Percentiles rank a stretch among this genome's conserved stretches.
Evolutionary conservation across 2,329 filamentous ascomycete genomes (phyloP).

Genomic region (Neoscytalidium dimidiatum): DNA sequence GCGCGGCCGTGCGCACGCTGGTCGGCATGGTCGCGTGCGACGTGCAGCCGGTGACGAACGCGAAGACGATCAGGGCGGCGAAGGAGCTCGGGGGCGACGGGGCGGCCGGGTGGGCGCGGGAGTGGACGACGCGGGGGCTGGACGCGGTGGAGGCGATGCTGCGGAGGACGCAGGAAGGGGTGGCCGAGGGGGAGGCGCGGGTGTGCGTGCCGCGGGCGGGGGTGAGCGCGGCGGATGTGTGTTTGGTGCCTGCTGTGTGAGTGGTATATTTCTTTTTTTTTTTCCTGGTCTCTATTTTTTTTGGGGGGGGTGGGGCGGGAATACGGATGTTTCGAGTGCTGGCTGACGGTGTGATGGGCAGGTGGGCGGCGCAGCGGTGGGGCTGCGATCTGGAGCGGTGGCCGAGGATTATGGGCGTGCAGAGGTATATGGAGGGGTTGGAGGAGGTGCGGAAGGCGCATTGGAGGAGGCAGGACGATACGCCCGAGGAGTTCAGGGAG

Average conservation of each 20-base stretch:
- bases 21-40: slow-evolving; percentile 58
- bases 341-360: neutral
- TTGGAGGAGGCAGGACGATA: slow-evolving; percentile 59
- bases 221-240: slow-evolving; percentile 61
- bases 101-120: slow-evolving; percentile 54
- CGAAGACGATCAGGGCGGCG: slow-evolving; percentile 55
- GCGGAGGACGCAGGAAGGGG: slow-evolving; percentile 20
- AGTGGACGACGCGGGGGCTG: slow-evolving; percentile 56
- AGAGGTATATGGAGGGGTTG: slow-evolving; percentile 48
- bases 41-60: slow-evolving; percentile 62
- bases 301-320: neutral
- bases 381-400: slow-evolving; percentile 55
- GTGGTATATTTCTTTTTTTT: neutral
- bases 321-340: too few species aligned
- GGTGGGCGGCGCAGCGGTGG: slow-evolving; percentile 55
- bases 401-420: slow-evolving; percentile 50
- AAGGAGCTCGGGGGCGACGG: slow-evolving; percentile 46
- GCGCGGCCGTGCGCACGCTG: slow-evolving; percentile 57
- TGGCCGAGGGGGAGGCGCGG: slow-evolving; percentile 48
- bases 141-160: slow-evolving; percentile 56
- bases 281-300: neutral
- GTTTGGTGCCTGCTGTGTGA: slow-evolving; percentile 59
- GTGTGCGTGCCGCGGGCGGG: slow-evolving; percentile 53
- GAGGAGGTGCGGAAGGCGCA: slow-evolving; percentile 56
- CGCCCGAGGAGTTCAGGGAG: slow-evolving; percentile 42